Conservation (phyloP, 768 basidiomycete genomes). For the Kwoniella heveanensis region DNA sequence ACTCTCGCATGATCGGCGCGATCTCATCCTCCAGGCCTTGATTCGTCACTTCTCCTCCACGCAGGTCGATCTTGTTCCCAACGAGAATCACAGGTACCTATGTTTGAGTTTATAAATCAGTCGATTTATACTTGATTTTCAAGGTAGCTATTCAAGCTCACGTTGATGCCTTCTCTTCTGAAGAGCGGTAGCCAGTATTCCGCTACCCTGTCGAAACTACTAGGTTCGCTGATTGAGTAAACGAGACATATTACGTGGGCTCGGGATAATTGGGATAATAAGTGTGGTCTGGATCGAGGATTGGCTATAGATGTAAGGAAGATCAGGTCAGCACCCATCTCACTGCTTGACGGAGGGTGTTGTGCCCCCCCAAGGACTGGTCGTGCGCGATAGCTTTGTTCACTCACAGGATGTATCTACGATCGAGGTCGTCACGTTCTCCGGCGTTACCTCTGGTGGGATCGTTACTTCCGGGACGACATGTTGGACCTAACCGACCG, state of each 20-base stretch:
- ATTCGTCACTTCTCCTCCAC: slow-evolving; percentile 90
- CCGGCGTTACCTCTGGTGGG: slow-evolving; percentile 93
- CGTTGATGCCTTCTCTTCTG: slow-evolving; percentile 92
- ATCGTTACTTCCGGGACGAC: slow-evolving; percentile 97
- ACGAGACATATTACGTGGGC: slow-evolving; percentile 98
- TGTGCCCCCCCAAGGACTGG: slow-evolving; percentile 6
- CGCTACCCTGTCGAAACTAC: slow-evolving; percentile 96
- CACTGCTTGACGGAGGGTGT: neutral
- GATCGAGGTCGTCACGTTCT: slow-evolving; percentile 96
- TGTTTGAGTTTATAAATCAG: neutral
- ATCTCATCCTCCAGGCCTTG: slow-evolving; percentile 93
- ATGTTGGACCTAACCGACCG: slow-evolving; percentile 73
- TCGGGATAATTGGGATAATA: slow-evolving; percentile 92
- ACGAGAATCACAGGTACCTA: slow-evolving; percentile 95
- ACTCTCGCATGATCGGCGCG: slow-evolving; percentile 95
- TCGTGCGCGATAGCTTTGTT: slow-evolving; percentile 13
- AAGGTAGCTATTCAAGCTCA: slow-evolving; percentile 59
- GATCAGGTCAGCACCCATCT: slow-evolving; percentile 2
- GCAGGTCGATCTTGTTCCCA: slow-evolving; percentile 96
- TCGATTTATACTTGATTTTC: no score
- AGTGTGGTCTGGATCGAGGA: slow-evolving; percentile 79
- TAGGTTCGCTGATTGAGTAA: slow-evolving; percentile 93
- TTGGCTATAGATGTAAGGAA: slow-evolving; percentile 62
- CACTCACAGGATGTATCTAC: slow-evolving; percentile 90
- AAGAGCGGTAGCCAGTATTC: slow-evolving; percentile 97